These are phyloP conservation scores for Boletales sp. DNA, from an alignment of 768 basidiomycete species.

Conservation along the genomic window DNA sequence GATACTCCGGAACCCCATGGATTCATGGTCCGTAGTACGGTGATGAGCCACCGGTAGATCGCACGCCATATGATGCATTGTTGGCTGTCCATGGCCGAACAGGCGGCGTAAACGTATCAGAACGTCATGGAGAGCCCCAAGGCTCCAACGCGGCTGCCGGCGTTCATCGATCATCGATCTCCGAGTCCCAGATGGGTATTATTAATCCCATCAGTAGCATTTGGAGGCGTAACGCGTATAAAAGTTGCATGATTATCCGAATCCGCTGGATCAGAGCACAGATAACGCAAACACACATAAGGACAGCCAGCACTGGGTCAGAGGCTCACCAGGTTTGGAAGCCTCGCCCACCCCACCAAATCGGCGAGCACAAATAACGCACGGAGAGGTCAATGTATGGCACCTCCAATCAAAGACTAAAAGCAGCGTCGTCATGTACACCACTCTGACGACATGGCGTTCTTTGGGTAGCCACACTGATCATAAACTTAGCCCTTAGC, in stretches of 20 bases:
- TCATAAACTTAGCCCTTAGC: neutral
- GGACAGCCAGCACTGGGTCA: neutral
- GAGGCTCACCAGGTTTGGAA: constrained; percentile 7
- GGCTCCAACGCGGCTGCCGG: neutral
- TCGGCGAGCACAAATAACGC: neutral
- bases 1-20: too few relatives aligned
- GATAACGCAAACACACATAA: too few relatives aligned
- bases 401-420: neutral
- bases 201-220: constrained; percentile 10
- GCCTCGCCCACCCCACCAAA: neutral
- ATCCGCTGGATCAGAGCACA: too few relatives aligned
- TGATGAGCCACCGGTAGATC: too few relatives aligned
- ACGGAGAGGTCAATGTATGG: neutral
- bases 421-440: neutral
- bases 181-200: neutral
- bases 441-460: neutral
- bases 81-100: neutral
- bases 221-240: neutral
- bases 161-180: too few relatives aligned
- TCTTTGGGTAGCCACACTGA: neutral
- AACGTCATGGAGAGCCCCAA: neutral
- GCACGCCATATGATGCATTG: neutral
- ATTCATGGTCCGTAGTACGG: neutral
- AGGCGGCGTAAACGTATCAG: neutral
- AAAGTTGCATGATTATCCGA: neutral